Percentiles rank a stretch among this genome's conserved stretches.
Conservation (phyloP, 2,329 filamentous ascomycete species). For the Xylariales sp. region DNA sequence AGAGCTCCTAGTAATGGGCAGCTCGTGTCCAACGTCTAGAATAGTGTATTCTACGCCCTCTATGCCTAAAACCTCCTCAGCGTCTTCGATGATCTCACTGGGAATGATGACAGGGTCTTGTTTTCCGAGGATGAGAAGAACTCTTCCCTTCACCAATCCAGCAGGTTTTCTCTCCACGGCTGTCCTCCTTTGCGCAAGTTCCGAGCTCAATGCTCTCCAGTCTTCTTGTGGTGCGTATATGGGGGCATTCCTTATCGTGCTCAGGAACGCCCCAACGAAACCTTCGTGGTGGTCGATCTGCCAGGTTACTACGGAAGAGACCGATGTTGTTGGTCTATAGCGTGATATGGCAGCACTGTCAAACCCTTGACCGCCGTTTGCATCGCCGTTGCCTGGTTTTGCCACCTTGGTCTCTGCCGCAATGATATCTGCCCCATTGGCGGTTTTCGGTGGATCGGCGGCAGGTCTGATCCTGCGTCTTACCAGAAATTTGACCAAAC, state of each 20-base stretch:
- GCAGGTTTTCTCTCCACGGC: conserved; percentile 20
- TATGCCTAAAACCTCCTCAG: conserved; percentile 48
- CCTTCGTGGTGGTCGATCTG: conserved; percentile 63
- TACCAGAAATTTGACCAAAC: conserved; percentile 47
- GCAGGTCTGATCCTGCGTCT: conserved; percentile 24
- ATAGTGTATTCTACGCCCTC: conserved; percentile 52
- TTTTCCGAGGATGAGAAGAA: conserved; percentile 62
- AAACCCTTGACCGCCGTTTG: conserved; percentile 32
- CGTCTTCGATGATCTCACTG: conserved; percentile 61
- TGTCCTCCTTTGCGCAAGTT: conserved; percentile 38
- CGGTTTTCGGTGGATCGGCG: conserved; percentile 4
- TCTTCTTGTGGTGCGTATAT: conserved; percentile 59
- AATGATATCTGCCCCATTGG: conserved; percentile 12
- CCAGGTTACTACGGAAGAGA: conserved; percentile 63
- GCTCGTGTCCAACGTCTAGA: conserved; percentile 64
- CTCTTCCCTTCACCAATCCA: conserved; percentile 40
- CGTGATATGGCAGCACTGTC: conserved; percentile 48
- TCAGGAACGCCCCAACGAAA: conserved; percentile 68
- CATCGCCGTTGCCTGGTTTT: conserved; percentile 28
- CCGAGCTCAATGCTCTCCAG: conserved; percentile 54
- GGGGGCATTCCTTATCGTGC: conserved; percentile 65
- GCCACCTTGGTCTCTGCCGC: conserved; percentile 18
- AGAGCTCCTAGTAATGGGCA: conserved; percentile 58
- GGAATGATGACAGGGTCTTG: conserved; percentile 64
- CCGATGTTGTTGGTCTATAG: conserved; percentile 46